phyloP scores from a whole-genome alignment of 208 protist genomes.

The Tritrichomonas foetus region DNA sequence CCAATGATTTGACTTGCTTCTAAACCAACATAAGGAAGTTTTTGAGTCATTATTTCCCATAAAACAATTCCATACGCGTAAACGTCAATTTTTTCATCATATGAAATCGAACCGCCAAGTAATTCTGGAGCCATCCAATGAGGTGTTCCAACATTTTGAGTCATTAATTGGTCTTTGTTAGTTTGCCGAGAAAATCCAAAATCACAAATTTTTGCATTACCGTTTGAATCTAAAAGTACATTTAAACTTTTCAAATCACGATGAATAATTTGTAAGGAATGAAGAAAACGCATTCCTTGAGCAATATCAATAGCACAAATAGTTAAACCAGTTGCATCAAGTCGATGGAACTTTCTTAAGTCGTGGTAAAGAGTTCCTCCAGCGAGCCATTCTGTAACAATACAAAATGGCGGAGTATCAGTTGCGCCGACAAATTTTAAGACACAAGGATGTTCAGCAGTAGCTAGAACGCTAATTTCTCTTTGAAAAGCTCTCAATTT shows the following conservation, averaged over 20 bases:
- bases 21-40: not conserved
- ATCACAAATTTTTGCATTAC: not conserved
- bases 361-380: constrained; percentile 12
- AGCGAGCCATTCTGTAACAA: constrained; percentile 23
- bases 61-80: constrained; percentile 32
- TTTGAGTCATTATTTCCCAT: not conserved
- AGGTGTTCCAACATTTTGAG: not conserved
- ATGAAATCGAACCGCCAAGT: not conserved
- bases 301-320: constrained; percentile 5
- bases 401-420: constrained; percentile 11
- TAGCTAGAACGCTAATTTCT: not conserved
- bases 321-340: not conserved
- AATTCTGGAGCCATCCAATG: constrained; percentile 44
- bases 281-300: not conserved
- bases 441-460: not conserved
- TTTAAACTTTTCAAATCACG: not conserved
- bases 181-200: not conserved
- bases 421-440: not conserved
- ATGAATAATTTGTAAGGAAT: constrained; percentile 15
- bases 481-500: not conserved
- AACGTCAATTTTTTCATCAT: constrained; percentile 17
- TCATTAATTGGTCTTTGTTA: not conserved
- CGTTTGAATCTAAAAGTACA: not conserved
- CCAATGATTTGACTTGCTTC: not conserved
- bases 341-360: not conserved